Base-by-base conservation (phyloP, 2,329 filamentous ascomycete genomes). In the Calonectria naviculata region DNA sequence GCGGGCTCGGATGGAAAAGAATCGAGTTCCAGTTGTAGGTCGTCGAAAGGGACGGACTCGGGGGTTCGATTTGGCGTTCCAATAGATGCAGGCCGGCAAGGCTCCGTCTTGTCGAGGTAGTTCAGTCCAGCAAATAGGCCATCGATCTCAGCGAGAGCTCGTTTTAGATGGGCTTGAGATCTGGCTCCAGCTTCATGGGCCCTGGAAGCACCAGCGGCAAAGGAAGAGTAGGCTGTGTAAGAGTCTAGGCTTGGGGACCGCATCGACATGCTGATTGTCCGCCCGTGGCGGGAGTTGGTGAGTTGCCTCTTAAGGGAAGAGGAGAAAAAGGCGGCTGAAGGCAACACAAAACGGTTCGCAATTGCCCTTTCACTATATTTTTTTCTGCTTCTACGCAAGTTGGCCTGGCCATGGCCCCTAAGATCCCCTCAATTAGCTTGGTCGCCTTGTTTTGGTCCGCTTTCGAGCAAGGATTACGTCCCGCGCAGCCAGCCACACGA, bases 51-150 rank as follows among this genome's bases (percentile, higher is more conserved):
- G 12, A 6, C 15, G 3, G 29, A 1, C n/a, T n/a, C 6, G n/a
- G 29, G 19, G 5, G 49, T 15, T 5, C 38, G 8, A 21, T 13
- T 38, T 3, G 52, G 4, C 19, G n/a, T 5, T 17, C 21, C 52
- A 15, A 6, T 7, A 13, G 49, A 5, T 36, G 8, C 28, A 13
- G 7, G 8, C 12, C 24, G 26, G 2, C 17, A 24, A 6, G 70
- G 67, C 0, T 76, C 46, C 0, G 60, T 63, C n/a, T 46, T 60
- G 1, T 76, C 67, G 0, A 75, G 36, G 10, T 67, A 73, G 0
- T 44, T 56, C 4, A 76, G 56, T 2, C 69, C 75, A 2, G 73
- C 70, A 26, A 71, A 71, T 12, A 78, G 34, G 0, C 75, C 76
- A 12, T 76, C 69, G 0, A 73, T 61, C 61, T 78, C 65, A 7